These are phyloP conservation scores for Penicillium daleae DNA, from an alignment of 495 filamentous ascomycete species.

Conservation along the genomic window DNA sequence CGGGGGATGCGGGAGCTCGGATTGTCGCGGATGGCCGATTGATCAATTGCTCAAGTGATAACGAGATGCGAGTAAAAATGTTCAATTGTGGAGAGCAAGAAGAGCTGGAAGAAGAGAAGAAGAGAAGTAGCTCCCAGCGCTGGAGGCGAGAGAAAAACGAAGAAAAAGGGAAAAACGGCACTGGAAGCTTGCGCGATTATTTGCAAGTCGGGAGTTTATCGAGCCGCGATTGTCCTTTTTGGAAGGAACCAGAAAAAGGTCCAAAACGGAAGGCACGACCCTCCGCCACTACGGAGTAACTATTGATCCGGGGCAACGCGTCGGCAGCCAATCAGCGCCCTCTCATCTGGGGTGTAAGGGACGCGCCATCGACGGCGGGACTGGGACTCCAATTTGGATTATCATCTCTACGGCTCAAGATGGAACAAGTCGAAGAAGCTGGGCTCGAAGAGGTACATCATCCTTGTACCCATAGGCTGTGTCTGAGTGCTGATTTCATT, in stretches of 20 bases:
- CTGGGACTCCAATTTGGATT: neutral
- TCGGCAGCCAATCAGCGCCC: slow-evolving; percentile 28
- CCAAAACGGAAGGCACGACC: slow-evolving; percentile 15
- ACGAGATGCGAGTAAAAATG: neutral
- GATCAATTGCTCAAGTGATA: neutral
- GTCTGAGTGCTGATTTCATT: neutral
- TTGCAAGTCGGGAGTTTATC: neutral
- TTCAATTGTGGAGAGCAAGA: neutral
- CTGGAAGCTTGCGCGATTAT: slow-evolving; percentile 1
- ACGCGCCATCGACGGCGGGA: slow-evolving; percentile 30
- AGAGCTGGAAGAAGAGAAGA: neutral
- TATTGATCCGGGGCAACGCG: slow-evolving; percentile 25
- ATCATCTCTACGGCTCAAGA: slow-evolving; percentile 12
- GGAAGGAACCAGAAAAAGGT: slow-evolving; percentile 9
- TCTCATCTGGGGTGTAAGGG: slow-evolving; percentile 11
- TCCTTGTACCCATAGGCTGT: neutral
- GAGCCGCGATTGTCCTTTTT: slow-evolving; percentile 13
- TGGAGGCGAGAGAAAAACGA: neutral
- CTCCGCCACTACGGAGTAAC: slow-evolving; percentile 12
- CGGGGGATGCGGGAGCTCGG: slow-evolving; percentile 9
- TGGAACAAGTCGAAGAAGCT: slow-evolving; percentile 45
- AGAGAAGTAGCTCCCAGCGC: neutral
- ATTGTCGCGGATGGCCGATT: neutral
- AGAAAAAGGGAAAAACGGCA: neutral
- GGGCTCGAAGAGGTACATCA: slow-evolving; percentile 45